These are phyloP conservation scores for Colletotrichum tropicale DNA, from an alignment of 2,329 filamentous ascomycete genomes.

Conservation along the genomic window DNA sequence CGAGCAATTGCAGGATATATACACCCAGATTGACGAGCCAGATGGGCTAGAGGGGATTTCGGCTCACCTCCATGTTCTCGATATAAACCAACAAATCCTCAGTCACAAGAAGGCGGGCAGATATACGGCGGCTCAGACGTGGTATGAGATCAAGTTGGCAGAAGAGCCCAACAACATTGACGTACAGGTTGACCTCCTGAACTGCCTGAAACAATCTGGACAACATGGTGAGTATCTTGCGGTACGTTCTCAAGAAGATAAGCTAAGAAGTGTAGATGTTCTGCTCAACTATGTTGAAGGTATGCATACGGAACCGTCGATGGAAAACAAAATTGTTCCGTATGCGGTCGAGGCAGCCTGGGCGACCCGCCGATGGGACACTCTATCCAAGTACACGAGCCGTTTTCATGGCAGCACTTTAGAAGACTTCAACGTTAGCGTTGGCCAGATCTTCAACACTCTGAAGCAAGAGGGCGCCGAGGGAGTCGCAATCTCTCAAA, in stretches of 20 bases:
- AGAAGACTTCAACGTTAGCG: conserved; percentile 80
- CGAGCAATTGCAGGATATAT: conserved; percentile 87
- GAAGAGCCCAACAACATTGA: conserved; percentile 79
- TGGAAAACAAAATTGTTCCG: conserved; percentile 70
- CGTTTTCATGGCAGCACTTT: conserved; percentile 55
- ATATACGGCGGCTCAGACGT: conserved; percentile 94
- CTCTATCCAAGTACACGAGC: conserved; percentile 69
- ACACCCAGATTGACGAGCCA: conserved; percentile 96
- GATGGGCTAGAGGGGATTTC: conserved; percentile 96
- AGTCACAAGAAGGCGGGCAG: conserved; percentile 91
- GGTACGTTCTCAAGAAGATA: not conserved
- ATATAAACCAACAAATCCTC: conserved; percentile 90
- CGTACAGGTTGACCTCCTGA: conserved; percentile 81
- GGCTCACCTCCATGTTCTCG: conserved; percentile 81
- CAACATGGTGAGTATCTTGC: conserved; percentile 74
- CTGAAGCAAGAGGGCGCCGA: conserved; percentile 59
- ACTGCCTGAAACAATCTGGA: conserved; percentile 92
- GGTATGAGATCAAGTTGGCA: conserved; percentile 91
- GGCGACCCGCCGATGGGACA: conserved; percentile 83
- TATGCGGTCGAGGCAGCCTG: conserved; percentile 92
- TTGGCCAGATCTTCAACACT: conserved; percentile 67
- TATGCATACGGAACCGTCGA: conserved; percentile 61
- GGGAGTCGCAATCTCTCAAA: conserved; percentile 55
- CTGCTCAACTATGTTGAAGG: conserved; percentile 86
- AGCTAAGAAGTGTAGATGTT: conserved; percentile 62